Conservation (phyloP, 2,329 filamentous ascomycete species). For the Hortaea werneckii region DNA sequence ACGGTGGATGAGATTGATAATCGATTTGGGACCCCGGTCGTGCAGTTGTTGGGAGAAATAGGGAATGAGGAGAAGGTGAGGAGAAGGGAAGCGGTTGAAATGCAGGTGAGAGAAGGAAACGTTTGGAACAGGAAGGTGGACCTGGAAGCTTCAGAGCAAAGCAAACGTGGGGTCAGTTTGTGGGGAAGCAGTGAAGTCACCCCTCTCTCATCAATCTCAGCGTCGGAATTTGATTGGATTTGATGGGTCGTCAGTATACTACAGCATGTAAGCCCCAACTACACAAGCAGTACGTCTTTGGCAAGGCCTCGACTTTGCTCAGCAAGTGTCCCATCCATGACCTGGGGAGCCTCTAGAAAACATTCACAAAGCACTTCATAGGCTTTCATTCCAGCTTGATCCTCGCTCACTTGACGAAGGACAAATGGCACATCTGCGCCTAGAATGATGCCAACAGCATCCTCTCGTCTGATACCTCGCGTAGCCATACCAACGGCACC, state of each 20-base stretch:
- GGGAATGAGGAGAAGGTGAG: neutral
- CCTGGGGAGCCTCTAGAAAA: slow-evolving; percentile 13
- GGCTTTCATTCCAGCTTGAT: slow-evolving; percentile 8
- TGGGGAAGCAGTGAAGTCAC: too few relatives aligned
- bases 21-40: neutral
- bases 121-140: too few relatives aligned
- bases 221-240: too few relatives aligned
- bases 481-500: slow-evolving; percentile 18
- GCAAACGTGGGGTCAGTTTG: too few relatives aligned
- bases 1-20: neutral
- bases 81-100: neutral
- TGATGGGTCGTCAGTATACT: too few relatives aligned
- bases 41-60: neutral
- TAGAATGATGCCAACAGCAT: slow-evolving; percentile 16
- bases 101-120: neutral
- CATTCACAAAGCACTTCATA: slow-evolving; percentile 21
- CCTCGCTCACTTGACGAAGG: slow-evolving; percentile 11
- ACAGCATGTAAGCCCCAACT: slow-evolving; percentile 5
- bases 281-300: slow-evolving; percentile 20
- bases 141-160: too few relatives aligned
- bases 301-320: slow-evolving; percentile 9
- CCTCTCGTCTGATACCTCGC: slow-evolving; percentile 13
- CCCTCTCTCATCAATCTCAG: too few relatives aligned
- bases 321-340: slow-evolving; percentile 19
- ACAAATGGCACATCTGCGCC: slow-evolving; percentile 22